These are phyloP conservation scores for Prunella vulgaris DNA, from an alignment of 257 asterid species.

Conservation along the genomic window DNA sequence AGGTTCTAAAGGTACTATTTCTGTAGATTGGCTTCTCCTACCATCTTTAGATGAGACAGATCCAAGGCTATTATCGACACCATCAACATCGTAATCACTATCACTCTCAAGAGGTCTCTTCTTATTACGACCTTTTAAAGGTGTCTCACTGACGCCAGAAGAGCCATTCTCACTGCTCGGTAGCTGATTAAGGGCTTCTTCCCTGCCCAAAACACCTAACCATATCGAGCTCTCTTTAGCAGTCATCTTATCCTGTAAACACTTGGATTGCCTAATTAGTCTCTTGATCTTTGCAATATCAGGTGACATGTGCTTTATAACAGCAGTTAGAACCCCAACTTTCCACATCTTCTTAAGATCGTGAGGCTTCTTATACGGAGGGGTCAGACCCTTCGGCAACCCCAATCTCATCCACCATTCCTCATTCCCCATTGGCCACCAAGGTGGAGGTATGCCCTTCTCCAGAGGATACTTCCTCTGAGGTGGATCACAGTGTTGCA, in stretches of 20 bases:
- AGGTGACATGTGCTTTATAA: conserved; percentile 88
- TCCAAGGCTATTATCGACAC: conserved; percentile 40
- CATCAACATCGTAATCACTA: conserved; percentile 78
- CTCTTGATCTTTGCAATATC: conserved; percentile 67
- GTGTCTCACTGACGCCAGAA: conserved; percentile 57
- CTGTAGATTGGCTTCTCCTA: conserved; percentile 34
- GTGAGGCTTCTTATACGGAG: conserved; percentile 55
- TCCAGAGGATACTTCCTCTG: conserved; percentile 50
- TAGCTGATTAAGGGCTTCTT: conserved; percentile 54
- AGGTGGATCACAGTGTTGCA: conserved; percentile 62
- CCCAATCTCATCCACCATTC: conserved; percentile 51
- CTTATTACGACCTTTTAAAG: conserved; percentile 39
- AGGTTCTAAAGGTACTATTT: conserved; percentile 13
- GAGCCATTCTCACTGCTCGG: conserved; percentile 72
- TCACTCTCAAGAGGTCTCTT: conserved; percentile 58
- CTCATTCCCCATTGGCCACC: conserved; percentile 55
- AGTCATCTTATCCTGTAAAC: conserved; percentile 92
- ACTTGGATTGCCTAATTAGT: conserved; percentile 60
- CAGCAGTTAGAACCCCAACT: conserved; percentile 47
- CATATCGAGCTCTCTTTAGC: conserved; percentile 84
- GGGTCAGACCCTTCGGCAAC: conserved; percentile 29
- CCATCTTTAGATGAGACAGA: conserved; percentile 61
- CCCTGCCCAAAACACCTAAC: conserved; percentile 67
- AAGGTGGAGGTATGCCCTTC: conserved; percentile 50
- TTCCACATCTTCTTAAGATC: conserved; percentile 60